Evolutionary conservation across 352 stramenopile species (phyloP), one percentile per base, ranked within the genome.

Genomic region (Plasmopara viticola): DNA sequence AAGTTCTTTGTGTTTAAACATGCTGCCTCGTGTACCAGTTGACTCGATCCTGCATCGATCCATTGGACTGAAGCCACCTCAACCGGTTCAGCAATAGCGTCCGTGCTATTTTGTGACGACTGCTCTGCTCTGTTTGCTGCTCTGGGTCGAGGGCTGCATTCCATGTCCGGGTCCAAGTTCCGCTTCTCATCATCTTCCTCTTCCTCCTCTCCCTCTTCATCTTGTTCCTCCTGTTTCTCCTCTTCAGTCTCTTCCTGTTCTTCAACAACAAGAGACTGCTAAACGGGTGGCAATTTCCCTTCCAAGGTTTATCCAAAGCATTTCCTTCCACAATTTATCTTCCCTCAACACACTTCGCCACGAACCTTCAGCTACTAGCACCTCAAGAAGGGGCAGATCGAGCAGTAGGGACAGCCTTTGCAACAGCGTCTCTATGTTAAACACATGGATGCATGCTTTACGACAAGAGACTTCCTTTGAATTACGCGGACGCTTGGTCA

Each of bases 381-480:
- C 48, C 39, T 74, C 62, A n/a, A 69, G 46, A 20, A 72, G 63
- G 56, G 49, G 25, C 46, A 62, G n/a, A 51, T 74, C 66, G 40
- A 74, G 44, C 43, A 68, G 34, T 15, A 33, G 15, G 13, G 72
- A 20, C 34, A 74, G 45, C n/a, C 53, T 43, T 17, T 46, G 58
- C 15, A 74, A 33, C 56, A 74, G 17, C 20, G 42, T 66, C 58
- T 72, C 62, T 1, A 72, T 58, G 42, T 72, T 59, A 30, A 74
- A 48, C 9, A 71, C 62, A 31, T 58, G 51, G 13, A 38, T n/a
- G 14, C 52, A 49, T 4, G 45, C 51, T 7, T 4, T 9, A 1
- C 9, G 13, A 45, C 38, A 10, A 63, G 29, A 57, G 58, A 40
- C 29, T 64, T 58, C 2, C 62, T 57, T 55, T 74, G 70, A 1